phyloP scores from a whole-genome alignment of 164 flowering plant genomes.

The Chimonanthus praecox region DNA sequence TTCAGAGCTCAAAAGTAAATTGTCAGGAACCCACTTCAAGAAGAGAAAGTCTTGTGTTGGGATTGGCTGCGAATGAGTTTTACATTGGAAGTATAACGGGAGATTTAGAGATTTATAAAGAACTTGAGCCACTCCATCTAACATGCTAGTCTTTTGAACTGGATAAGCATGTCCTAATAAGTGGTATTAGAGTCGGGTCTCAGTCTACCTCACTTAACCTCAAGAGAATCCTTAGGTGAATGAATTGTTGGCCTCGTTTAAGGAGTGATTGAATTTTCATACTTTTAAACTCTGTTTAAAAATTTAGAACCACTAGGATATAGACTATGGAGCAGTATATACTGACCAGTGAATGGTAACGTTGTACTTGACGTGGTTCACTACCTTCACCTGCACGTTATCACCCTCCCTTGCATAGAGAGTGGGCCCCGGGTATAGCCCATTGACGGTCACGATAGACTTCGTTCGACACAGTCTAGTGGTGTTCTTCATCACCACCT shows the following conservation, averaged over 20 bases:
- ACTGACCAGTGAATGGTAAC: slow-evolving; percentile 47
- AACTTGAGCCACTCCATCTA: too few species aligned
- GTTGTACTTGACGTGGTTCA: slow-evolving; percentile 45
- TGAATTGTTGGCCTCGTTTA: too few species aligned
- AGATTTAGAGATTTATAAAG: too few species aligned
- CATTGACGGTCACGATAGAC: slow-evolving; percentile 49
- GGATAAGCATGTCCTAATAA: background rate
- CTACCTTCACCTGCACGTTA: slow-evolving; percentile 38
- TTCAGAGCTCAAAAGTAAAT: too few species aligned
- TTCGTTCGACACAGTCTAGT: slow-evolving; percentile 36
- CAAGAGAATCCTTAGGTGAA: too few species aligned
- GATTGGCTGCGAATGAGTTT: too few species aligned
- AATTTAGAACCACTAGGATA: background rate
- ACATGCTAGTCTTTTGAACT: background rate
- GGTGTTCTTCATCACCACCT: slow-evolving; percentile 44
- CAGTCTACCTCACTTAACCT: too few species aligned
- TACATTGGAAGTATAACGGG: too few species aligned
- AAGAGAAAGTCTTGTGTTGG: too few species aligned
- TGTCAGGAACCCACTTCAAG: too few species aligned
- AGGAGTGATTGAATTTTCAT: too few species aligned
- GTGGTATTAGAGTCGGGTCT: background rate
- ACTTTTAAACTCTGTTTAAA: too few species aligned
- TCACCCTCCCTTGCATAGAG: slow-evolving; percentile 48
- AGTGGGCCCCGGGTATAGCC: slow-evolving; percentile 48
- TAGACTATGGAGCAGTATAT: background rate